Base-by-base conservation (phyloP, 2,329 filamentous ascomycete genomes). In the Juglanconis juglandina region DNA sequence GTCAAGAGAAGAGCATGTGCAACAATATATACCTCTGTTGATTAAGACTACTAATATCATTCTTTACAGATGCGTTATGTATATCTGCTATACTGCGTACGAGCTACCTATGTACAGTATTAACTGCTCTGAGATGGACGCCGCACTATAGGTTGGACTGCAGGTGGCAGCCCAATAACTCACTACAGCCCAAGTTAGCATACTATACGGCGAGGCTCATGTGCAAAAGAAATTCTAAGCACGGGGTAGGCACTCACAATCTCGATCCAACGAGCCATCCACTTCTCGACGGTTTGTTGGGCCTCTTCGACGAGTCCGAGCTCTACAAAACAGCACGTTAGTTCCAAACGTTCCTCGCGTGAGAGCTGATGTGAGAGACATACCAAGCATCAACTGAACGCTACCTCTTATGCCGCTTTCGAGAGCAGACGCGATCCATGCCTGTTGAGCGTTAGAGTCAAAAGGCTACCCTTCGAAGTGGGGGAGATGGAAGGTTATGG, bases 291-390 rank as follows among this genome's bases (percentile, higher is more conserved):
- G 17, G 87, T 76, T 39, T 78, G 72, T 74, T 90, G 90, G 0
- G 87, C 87, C 72, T 90, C 87, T 69, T 90, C 87, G 0, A 90
- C 86, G 49, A 90, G 70, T 0, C 87, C 87, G 68, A 89, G 73
- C 67, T 85, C 82, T 65, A 71, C 8, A 53, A 17, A 34, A 13
- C 58, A 46, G n/a, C 35, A 39, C 7, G n/a, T 44, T 13, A 39
- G 41, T 13, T 9, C n/a, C 5, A 7, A 17, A 46, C 14, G 7
- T 4, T 46, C 3, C 8, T 46, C 44, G 8, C 17, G 14, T 30
- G 9, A 34, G 17, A 52, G 30, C 9, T 34, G 53, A n/a, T 42
- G 10, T 5, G 9, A 42, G n/a, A 10, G 2, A 68, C 68, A 65
- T 73, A 71, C 82, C 81, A 17, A 89, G 74, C 70, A 90, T 72